Conservation (phyloP, 2,329 filamentous ascomycete genomes). For the Clonostachys byssicola region DNA sequence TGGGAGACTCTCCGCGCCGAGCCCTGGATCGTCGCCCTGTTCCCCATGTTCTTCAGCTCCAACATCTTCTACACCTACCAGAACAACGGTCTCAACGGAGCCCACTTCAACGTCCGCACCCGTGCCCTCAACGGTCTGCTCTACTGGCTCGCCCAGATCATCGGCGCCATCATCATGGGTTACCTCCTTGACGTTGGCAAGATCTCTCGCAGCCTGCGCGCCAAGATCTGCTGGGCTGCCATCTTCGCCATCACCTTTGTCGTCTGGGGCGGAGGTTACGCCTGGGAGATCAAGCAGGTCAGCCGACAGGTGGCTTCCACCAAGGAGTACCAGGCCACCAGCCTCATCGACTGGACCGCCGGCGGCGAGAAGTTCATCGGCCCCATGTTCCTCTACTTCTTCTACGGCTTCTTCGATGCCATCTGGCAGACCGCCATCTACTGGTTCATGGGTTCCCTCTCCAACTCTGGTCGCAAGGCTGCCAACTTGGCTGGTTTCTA, state of each 20-base stretch:
- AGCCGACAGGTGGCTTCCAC: conserved; percentile 32
- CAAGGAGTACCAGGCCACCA: conserved; percentile 10
- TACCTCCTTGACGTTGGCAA: conserved; percentile 59
- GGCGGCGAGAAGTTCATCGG: conserved; percentile 58
- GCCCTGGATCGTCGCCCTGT: conserved; percentile 69
- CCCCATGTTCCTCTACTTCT: conserved; percentile 85
- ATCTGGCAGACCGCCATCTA: conserved; percentile 88
- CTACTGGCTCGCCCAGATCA: conserved; percentile 77
- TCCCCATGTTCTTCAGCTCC: conserved; percentile 74
- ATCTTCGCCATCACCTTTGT: conserved; percentile 69
- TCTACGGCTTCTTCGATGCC: conserved; percentile 86
- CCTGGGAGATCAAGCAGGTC: conserved; percentile 63
- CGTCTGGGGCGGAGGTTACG: conserved; percentile 81
- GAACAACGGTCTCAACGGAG: conserved; percentile 70
- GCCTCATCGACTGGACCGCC: conserved; percentile 58
- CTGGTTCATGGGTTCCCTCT: conserved; percentile 93
- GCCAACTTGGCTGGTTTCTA: conserved; percentile 92
- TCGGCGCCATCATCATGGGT: conserved; percentile 71
- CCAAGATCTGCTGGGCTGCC: conserved; percentile 56
- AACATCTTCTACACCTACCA: conserved; percentile 83
- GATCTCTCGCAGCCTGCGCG: conserved; percentile 62
- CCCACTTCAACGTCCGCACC: conserved; percentile 68
- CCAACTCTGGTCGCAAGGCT: conserved; percentile 87
- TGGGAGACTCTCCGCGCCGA: conserved; percentile 68
- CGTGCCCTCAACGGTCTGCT: conserved; percentile 70